Base-by-base conservation (phyloP, 352 stramenopile species). In the Phytophthora tubulina region DNA sequence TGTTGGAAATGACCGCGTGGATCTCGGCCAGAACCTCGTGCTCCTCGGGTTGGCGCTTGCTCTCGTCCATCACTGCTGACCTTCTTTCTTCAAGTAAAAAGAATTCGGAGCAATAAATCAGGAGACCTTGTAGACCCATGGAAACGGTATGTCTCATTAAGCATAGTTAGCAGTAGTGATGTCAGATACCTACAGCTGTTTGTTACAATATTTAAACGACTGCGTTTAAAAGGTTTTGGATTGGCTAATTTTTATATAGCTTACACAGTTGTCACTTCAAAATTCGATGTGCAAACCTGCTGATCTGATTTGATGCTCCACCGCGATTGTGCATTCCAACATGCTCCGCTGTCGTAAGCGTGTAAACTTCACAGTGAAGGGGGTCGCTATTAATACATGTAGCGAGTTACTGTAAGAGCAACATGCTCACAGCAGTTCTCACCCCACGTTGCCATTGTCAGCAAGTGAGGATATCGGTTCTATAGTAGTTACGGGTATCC, bases 11-110 rank as follows among this genome's bases (percentile, higher is more conserved):
- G 58, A 92, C 75, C 21, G 64, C 55, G 61, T 85, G 54, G 78
- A 94, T 90, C 45, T 78, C 74, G 5, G 70, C 67, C 31, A 93
- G 70, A 63, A 94, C 81, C 60, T 91, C 80, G 64, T 86, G 76
- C 67, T 91, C 84, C 53, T 87, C 74, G 13, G 84, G 84, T 76
- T 88, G 80, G 38, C 73, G 80, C 75, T 89, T 89, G 72, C 50
- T 74, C 65, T 62, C 50, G 39, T 77, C 76, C 81, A 90, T 91
- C 27, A 8, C 71, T 27, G 21, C 21, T 59, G 52, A 58, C 31
- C 42, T 65, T 58, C 39, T 72, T 63, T 49, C 62, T 70, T 66
- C 15, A 56, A 42, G 44, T 50, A n/a, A 46, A 32, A 45, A 44
- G 41, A 54, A 36, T 56, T 62, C 41, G 50, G 41, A 56, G 7